These are phyloP conservation scores for Clitopilus passeckerianus DNA, from an alignment of 768 basidiomycete species.

Conservation along the genomic window DNA sequence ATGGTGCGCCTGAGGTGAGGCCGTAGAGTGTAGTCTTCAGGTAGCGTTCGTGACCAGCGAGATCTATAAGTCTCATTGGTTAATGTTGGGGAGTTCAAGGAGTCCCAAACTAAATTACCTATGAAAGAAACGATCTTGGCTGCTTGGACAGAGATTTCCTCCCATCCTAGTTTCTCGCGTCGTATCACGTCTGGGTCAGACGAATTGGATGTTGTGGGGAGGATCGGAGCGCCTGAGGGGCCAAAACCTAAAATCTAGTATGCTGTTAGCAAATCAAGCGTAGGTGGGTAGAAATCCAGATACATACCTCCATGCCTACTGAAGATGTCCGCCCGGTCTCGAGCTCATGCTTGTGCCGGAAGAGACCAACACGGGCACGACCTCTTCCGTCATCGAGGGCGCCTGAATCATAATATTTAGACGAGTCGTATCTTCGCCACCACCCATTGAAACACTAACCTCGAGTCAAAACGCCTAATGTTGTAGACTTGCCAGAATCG, in stretches of 20 bases:
- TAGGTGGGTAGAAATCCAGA: not conserved
- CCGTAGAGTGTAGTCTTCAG: slow-evolving; percentile 93
- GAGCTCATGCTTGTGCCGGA: slow-evolving; percentile 96
- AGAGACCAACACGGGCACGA: slow-evolving; percentile 80
- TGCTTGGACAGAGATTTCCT: slow-evolving; percentile 84
- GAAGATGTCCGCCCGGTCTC: slow-evolving; percentile 94
- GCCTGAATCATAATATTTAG: slow-evolving; percentile 32
- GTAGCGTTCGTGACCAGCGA: slow-evolving; percentile 95
- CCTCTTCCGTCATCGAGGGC: slow-evolving; percentile 79
- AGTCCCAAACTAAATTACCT: slow-evolving; percentile 33
- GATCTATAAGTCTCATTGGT: slow-evolving; percentile 43
- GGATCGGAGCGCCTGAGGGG: slow-evolving; percentile 68
- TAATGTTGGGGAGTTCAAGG: not conserved
- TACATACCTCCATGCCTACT: slow-evolving; percentile 88
- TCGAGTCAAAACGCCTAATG: slow-evolving; percentile 91
- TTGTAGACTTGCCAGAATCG: slow-evolving; percentile 92
- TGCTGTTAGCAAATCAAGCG: not conserved
- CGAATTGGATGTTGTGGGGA: slow-evolving; percentile 57
- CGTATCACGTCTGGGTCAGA: slow-evolving; percentile 61
- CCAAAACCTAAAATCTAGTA: slow-evolving; percentile 84
- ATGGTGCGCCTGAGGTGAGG: slow-evolving; percentile 90
- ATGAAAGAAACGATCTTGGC: slow-evolving; percentile 95
- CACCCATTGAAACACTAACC: slow-evolving; percentile 37
- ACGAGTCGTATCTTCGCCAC: slow-evolving; percentile 3
- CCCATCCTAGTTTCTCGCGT: slow-evolving; percentile 91